These are phyloP conservation scores for Mycena amicta DNA, from an alignment of 768 basidiomycete genomes.

Conservation along the genomic window DNA sequence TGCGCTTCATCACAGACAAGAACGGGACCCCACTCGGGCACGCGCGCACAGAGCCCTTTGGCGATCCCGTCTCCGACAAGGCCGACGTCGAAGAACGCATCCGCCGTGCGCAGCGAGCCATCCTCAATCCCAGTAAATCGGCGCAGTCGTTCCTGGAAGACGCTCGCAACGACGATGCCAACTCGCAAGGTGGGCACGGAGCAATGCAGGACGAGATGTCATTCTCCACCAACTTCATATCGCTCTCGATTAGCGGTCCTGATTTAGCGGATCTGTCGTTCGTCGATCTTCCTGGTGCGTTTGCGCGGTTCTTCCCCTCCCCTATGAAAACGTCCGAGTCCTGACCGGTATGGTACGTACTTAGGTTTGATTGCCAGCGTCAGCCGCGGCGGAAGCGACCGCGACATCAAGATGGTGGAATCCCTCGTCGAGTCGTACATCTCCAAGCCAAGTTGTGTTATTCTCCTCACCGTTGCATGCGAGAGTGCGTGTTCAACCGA, in stretches of 20 bases:
- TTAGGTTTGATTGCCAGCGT: slow-evolving; percentile 67
- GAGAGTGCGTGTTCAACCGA: slow-evolving; percentile 49
- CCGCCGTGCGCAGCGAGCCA: slow-evolving; percentile 64
- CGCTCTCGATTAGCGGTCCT: slow-evolving; percentile 58
- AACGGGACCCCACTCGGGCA: slow-evolving; percentile 41
- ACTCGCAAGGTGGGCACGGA: no score
- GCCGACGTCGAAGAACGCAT: slow-evolving; percentile 65
- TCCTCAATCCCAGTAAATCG: slow-evolving; percentile 55
- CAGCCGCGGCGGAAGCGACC: slow-evolving; percentile 42
- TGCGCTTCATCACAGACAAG: slow-evolving; percentile 47
- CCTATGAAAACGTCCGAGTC: no score
- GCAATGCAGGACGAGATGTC: no score
- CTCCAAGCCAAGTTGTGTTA: slow-evolving; percentile 58
- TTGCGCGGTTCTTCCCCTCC: neutral
- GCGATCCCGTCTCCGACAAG: slow-evolving; percentile 51
- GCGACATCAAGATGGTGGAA: slow-evolving; percentile 64
- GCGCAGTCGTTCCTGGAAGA: slow-evolving; percentile 40
- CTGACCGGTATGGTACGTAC: no score
- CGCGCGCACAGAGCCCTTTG: slow-evolving; percentile 45
- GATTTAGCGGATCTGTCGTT: slow-evolving; percentile 67
- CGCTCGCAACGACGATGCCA: slow-evolving; percentile 30
- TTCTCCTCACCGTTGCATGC: slow-evolving; percentile 61
- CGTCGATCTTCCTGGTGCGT: slow-evolving; percentile 59
- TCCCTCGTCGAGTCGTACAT: slow-evolving; percentile 62
- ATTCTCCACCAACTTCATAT: slow-evolving; percentile 62